Conservation (phyloP, 2,329 filamentous ascomycete genomes). For the Phyllosticta citrichinensis region DNA sequence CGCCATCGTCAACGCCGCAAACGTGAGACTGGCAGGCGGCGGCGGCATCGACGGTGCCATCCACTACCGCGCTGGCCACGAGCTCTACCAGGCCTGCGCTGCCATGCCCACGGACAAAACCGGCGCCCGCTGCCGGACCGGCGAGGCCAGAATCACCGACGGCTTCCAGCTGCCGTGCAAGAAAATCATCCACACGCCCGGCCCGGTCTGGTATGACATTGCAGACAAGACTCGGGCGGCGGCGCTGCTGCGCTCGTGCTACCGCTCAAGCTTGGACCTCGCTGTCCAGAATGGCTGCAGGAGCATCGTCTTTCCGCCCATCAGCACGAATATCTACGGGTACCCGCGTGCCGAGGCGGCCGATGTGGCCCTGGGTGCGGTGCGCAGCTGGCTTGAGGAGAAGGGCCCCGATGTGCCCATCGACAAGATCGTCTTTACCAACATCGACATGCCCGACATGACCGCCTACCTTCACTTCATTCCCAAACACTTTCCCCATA, state of each 20-base stretch:
- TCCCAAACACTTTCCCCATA: conserved; percentile 49
- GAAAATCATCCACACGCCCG: conserved; percentile 83
- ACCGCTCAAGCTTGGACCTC: conserved; percentile 60
- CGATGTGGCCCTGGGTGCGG: conserved; percentile 54
- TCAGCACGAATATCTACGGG: conserved; percentile 85
- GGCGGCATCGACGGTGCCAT: conserved; percentile 76
- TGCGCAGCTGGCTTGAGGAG: conserved; percentile 45
- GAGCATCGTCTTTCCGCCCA: conserved; percentile 69
- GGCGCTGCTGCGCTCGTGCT: conserved; percentile 51
- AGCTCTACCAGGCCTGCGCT: conserved; percentile 61
- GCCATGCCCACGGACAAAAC: conserved; percentile 44
- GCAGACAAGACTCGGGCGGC: conserved; percentile 29
- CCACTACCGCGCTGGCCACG: conserved; percentile 66
- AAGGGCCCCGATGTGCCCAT: conserved; percentile 29
- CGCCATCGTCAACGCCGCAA: conserved; percentile 90
- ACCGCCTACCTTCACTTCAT: conserved; percentile 58
- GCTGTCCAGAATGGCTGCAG: conserved; percentile 56
- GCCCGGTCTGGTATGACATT: conserved; percentile 59
- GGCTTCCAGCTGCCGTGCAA: conserved; percentile 67
- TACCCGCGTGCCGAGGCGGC: conserved; percentile 71
- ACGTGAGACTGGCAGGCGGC: conserved; percentile 65
- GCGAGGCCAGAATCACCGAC: conserved; percentile 70
- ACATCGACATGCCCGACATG: conserved; percentile 70
- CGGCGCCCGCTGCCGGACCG: conserved; percentile 52
- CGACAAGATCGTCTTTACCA: conserved; percentile 73